Evolutionary conservation across 306 rosid species (phyloP).

Genomic region (Cyclanthera cordifolia): DNA sequence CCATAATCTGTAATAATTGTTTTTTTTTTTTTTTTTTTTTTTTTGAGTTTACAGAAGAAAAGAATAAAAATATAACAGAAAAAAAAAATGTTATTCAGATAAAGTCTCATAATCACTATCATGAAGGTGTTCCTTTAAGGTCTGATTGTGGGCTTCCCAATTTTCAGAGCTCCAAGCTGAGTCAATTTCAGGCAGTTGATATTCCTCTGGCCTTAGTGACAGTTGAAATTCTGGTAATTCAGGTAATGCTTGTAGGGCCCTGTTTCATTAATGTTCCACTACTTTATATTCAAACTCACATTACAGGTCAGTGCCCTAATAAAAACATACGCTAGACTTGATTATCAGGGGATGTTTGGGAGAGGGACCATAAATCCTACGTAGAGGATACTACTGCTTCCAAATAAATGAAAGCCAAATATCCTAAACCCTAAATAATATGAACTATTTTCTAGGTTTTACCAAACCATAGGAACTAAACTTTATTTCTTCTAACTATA

Average conservation of each 20-base stretch:
- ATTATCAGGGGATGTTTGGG: too few relatives aligned
- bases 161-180: slow-evolving; percentile 53
- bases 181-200: slow-evolving; percentile 55
- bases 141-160: slow-evolving; percentile 47
- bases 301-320: background rate
- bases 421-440: too few relatives aligned
- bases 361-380: too few relatives aligned
- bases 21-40: background rate
- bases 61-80: background rate
- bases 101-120: slow-evolving; percentile 47
- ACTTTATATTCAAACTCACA: background rate
- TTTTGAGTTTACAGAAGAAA: background rate
- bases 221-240: slow-evolving; percentile 83
- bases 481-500: too few relatives aligned
- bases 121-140: slow-evolving; percentile 60
- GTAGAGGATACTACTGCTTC: too few relatives aligned
- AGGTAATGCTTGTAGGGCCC: slow-evolving; percentile 67
- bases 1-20: background rate
- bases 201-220: slow-evolving; percentile 75
- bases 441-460: too few relatives aligned
- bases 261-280: slow-evolving; percentile 21
- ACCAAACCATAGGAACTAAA: too few relatives aligned
- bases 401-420: too few relatives aligned
- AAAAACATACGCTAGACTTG: background rate
- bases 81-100: slow-evolving; percentile 22